Evolutionary conservation across 179 eudicot genomes (phyloP).

Genomic region (Amaranthus tricolor): DNA sequence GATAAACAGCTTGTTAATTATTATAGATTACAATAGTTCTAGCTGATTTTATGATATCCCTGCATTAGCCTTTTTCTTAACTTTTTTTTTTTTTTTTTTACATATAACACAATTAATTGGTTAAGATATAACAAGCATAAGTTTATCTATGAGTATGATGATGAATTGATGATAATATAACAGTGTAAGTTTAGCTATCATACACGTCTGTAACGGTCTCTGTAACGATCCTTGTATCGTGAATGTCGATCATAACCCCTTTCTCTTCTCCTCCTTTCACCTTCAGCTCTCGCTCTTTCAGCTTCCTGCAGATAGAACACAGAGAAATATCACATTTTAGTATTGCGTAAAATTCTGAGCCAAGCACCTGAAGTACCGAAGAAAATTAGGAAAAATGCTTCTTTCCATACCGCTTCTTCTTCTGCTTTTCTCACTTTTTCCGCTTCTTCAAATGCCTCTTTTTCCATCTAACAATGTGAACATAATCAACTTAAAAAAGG

Average conservation of each 20-base stretch:
- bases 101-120: too few species aligned
- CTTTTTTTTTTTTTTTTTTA: too few species aligned
- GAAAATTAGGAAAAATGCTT: not conserved
- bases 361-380: not conserved
- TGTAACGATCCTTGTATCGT: slow-evolving; percentile 54
- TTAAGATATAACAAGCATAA: too few species aligned
- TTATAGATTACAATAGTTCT: not conserved
- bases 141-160: not conserved
- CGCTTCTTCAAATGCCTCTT: slow-evolving; percentile 77
- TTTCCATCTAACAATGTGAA: slow-evolving; percentile 43
- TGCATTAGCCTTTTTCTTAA: too few species aligned
- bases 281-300: slow-evolving; percentile 51
- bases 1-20: slow-evolving; percentile 3
- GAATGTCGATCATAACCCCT: slow-evolving; percentile 55
- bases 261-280: slow-evolving; percentile 71
- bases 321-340: not conserved
- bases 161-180: too few species aligned
- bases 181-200: slow-evolving; percentile 5
- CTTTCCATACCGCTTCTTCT: slow-evolving; percentile 56
- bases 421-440: slow-evolving; percentile 65
- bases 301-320: slow-evolving; percentile 43
- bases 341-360: not conserved
- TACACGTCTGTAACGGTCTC: slow-evolving; percentile 71
- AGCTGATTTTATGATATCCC: too few species aligned
- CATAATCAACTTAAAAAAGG: slow-evolving; percentile 1